Percentiles rank a stretch among this genome's conserved stretches.
phyloP scores from a whole-genome alignment of 2,329 filamentous ascomycete species.

The Pseudogymnoascus sp. region DNA sequence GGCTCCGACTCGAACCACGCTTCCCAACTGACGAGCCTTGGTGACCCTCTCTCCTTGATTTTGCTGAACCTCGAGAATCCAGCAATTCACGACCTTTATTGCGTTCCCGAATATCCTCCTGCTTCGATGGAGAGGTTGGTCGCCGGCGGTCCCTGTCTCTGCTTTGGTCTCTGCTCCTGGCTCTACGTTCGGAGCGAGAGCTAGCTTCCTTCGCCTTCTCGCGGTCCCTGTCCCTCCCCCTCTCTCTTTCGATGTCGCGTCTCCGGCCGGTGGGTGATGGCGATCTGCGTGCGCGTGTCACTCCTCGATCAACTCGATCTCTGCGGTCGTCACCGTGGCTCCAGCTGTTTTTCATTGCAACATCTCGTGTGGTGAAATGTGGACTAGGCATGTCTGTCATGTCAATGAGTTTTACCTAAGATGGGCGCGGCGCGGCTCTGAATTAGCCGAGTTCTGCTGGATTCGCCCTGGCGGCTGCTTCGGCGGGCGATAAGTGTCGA shows the following conservation, averaged over 20 bases:
- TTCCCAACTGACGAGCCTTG: slow-evolving; percentile 27
- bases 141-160: slow-evolving; percentile 20
- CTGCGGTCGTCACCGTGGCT: slow-evolving; percentile 34
- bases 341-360: slow-evolving; percentile 36
- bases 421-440: slow-evolving; percentile 4
- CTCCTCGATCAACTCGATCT: slow-evolving; percentile 34
- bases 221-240: slow-evolving; percentile 25
- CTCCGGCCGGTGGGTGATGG: slow-evolving; percentile 29
- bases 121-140: slow-evolving; percentile 22
- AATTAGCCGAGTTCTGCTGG: slow-evolving; percentile 4
- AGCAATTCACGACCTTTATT: slow-evolving; percentile 29
- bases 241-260: slow-evolving; percentile 27
- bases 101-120: slow-evolving; percentile 26
- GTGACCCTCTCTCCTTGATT: slow-evolving; percentile 22
- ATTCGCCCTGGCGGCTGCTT: slow-evolving; percentile 4
- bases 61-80: slow-evolving; percentile 28
- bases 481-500: neutral
- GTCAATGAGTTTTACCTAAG: slow-evolving; percentile 6
- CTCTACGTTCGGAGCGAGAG: slow-evolving; percentile 18
- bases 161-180: slow-evolving; percentile 24
- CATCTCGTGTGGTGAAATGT: slow-evolving; percentile 27
- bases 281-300: slow-evolving; percentile 28
- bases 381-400: slow-evolving; percentile 9
- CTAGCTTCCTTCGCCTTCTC: slow-evolving; percentile 22
- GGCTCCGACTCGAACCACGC: slow-evolving; percentile 28